Base-by-base conservation (phyloP, 805 yeast genomes). In the Yarrowia osloensis region DNA sequence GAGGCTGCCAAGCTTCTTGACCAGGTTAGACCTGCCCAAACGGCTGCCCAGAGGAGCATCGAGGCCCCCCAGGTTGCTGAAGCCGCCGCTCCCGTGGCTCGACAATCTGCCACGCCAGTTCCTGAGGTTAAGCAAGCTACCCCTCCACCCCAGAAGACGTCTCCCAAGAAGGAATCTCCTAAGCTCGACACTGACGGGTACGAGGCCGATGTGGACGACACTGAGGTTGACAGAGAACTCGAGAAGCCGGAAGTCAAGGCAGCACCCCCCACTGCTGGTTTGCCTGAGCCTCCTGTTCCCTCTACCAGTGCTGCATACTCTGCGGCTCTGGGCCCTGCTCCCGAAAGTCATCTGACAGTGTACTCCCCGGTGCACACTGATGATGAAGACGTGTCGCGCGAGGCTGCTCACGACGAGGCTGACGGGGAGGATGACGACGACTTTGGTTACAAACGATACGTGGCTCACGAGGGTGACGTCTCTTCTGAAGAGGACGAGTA, bases 391-490 rank as follows among this genome's bases (percentile, higher is more conserved):
- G 22, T n/a, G 8, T 57, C 63, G 2, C 63, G 63, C 7, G 63
- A 57, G 26, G 63, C 47, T 28, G 63, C 33, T 6, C 54, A 61
- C 19, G 66, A 46, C 22, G 52, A 46, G 29, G 54, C 40, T 15
- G 67, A 63, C 15, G 59, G 59, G 13, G 67, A 63, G 17, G 47
- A 47, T 17, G 59, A 49, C 59, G 67, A 63, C 47, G 67, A 63
- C 28, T 47, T 63, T 24, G 67, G 57, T 1, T 35, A 6, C 39
- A 29, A 37, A 22, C 47, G 47, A 9, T 49, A 63, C 21, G 61
- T 37, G 3, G 61, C 46, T 9, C 40, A 47, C 39, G 59, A 47
- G 5, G 67, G 57, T 15, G 67, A 63, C 15, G 59, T 63, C 9
- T 61, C 66, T 9, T 61, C 66, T 17, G 66, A 61, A 15, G 66